Evolutionary conservation across 352 stramenopile species (phyloP).

Genomic region (Saprolegnia diclina): DNA sequence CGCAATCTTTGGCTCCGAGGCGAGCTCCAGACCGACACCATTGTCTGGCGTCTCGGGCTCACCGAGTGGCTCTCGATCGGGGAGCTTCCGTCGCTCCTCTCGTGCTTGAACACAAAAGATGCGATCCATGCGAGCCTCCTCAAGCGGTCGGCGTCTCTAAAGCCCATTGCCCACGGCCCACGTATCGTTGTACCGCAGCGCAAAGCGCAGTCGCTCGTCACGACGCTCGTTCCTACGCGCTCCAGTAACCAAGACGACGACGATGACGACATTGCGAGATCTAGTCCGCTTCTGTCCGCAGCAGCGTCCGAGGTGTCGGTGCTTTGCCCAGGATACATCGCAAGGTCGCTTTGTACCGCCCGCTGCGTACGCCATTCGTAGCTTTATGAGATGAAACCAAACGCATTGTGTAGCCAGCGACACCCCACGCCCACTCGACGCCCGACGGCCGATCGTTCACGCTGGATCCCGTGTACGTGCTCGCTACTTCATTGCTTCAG

Average conservation of each 20-base stretch:
- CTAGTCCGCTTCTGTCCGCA: too few relatives aligned
- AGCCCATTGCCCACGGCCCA: neutral
- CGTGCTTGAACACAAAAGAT: neutral
- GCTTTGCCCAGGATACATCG: neutral
- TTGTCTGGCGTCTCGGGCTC: neutral
- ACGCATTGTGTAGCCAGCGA: neutral
- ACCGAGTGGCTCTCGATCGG: conserved; percentile 5
- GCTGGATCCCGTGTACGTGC: neutral
- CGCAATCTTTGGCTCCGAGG: neutral
- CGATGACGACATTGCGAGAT: too few relatives aligned
- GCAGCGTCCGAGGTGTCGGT: neutral
- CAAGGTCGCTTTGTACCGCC: neutral
- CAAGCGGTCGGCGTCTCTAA: neutral
- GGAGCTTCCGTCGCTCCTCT: neutral
- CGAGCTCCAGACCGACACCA: neutral
- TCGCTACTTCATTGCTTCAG: neutral
- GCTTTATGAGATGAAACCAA: neutral
- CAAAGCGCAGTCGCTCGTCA: neutral
- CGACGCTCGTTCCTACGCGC: neutral
- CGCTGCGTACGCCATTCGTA: too few relatives aligned
- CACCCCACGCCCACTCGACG: neutral
- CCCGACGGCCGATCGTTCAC: neutral
- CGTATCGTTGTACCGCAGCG: neutral
- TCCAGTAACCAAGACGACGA: too few relatives aligned
- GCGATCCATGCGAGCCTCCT: conserved; percentile 1